Evolutionary conservation across 495 filamentous ascomycete species (phyloP).

Genomic region (Pseudomonodictys pantanalensis): DNA sequence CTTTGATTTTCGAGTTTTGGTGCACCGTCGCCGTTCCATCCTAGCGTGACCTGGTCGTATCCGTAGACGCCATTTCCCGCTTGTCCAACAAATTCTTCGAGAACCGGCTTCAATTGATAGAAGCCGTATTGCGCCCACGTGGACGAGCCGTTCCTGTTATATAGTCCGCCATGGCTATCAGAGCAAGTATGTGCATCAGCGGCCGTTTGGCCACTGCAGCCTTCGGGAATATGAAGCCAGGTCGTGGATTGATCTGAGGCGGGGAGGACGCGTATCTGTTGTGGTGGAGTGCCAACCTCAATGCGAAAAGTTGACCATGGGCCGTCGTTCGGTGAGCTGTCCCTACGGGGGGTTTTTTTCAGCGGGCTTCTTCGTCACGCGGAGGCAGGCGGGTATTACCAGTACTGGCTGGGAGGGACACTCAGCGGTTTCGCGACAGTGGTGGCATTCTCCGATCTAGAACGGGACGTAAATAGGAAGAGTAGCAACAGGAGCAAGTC

Average conservation of each 20-base stretch:
- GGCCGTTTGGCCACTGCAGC: conserved; percentile 37
- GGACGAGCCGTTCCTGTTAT: conserved; percentile 49
- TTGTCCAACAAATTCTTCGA: conserved; percentile 33
- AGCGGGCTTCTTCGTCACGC: not conserved
- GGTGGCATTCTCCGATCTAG: too few relatives aligned
- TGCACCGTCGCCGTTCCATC: conserved; percentile 30
- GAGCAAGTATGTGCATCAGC: conserved; percentile 41
- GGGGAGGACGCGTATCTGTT: conserved; percentile 28
- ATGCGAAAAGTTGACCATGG: conserved; percentile 34
- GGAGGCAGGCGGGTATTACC: too few relatives aligned
- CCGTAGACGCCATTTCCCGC: conserved; percentile 37
- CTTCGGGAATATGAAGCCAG: conserved; percentile 31
- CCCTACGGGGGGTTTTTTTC: conserved; percentile 15
- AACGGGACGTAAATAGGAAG: too few relatives aligned
- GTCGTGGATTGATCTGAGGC: conserved; percentile 21
- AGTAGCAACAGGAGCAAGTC: too few relatives aligned
- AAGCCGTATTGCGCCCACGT: conserved; percentile 46
- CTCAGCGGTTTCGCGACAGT: conserved; percentile 25
- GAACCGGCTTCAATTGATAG: conserved; percentile 31
- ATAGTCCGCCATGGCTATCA: conserved; percentile 47
- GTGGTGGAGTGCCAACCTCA: conserved; percentile 29
- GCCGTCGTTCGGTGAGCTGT: conserved; percentile 31
- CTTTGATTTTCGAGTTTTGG: conserved; percentile 35
- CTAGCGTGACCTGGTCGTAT: conserved; percentile 36
- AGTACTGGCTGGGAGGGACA: conserved; percentile 26